These are phyloP conservation scores for Telfairia occidentalis DNA, from an alignment of 331 rosid genomes.

Conservation along the genomic window DNA sequence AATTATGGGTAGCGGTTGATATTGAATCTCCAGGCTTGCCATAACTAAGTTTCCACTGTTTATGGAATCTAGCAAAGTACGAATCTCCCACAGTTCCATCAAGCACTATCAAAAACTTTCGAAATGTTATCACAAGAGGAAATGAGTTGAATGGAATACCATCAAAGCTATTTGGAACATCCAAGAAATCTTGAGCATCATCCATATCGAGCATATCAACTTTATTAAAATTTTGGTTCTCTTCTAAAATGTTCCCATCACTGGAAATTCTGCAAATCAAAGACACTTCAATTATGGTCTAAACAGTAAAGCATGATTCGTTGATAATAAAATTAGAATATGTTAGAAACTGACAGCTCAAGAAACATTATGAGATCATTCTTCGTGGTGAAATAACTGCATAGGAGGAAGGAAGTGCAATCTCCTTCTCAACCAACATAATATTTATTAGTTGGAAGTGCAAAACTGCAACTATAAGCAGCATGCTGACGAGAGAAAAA, in stretches of 20 bases:
- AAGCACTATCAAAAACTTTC: slow-evolving; percentile 67
- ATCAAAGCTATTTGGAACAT: slow-evolving; percentile 39
- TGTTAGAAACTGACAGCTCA: background rate
- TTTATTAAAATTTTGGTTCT: slow-evolving; percentile 5
- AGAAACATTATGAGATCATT: background rate
- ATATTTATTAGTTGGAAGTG: background rate
- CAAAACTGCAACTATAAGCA: background rate
- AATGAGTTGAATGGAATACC: slow-evolving; percentile 33
- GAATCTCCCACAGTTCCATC: slow-evolving; percentile 70
- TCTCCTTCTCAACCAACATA: background rate
- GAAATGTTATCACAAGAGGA: slow-evolving; percentile 72
- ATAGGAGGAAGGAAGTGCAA: background rate
- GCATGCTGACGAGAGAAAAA: too few relatives aligned
- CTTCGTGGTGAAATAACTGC: background rate
- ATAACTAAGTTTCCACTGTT: slow-evolving; percentile 3
- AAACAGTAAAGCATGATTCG: slow-evolving; percentile 4
- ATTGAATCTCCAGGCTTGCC: slow-evolving; percentile 20
- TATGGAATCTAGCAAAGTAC: slow-evolving; percentile 46
- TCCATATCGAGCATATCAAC: slow-evolving; percentile 32
- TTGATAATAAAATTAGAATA: background rate
- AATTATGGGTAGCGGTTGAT: slow-evolving; percentile 32
- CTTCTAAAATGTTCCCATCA: slow-evolving; percentile 18
- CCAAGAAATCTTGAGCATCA: slow-evolving; percentile 29
- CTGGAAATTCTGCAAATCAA: slow-evolving; percentile 27
- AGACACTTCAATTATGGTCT: background rate